Conservation (phyloP, 257 asterid genomes). For the Pogostemon cablin region DNA sequence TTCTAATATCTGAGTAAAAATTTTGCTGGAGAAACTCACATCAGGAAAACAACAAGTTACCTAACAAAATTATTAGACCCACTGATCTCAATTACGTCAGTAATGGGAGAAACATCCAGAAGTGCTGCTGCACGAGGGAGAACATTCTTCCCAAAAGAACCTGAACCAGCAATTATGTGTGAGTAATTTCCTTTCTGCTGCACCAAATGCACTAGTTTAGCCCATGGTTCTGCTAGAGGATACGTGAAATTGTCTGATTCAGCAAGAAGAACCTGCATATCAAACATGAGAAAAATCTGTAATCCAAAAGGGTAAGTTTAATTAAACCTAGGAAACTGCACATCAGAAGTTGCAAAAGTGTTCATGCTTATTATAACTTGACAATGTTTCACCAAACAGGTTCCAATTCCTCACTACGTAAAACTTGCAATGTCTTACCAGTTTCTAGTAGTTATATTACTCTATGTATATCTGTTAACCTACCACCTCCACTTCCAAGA, state of each 20-base stretch:
- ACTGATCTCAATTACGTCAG: constrained; percentile 72
- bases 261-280: constrained; percentile 79
- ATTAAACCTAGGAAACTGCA: neutral
- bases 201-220: constrained; percentile 71
- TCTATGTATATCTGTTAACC: neutral
- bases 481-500: neutral
- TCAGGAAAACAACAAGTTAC: constrained; percentile 40
- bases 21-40: constrained; percentile 12
- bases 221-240: constrained; percentile 96
- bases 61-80: constrained; percentile 79
- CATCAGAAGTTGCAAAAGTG: constrained; percentile 3
- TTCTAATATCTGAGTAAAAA: constrained; percentile 16
- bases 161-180: constrained; percentile 77
- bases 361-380: neutral
- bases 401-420: neutral
- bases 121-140: constrained; percentile 98
- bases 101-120: constrained; percentile 90
- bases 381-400: neutral
- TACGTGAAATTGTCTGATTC: constrained; percentile 74
- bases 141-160: constrained; percentile 91
- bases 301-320: neutral
- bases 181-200: constrained; percentile 79
- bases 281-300: constrained; percentile 21
- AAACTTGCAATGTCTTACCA: constrained; percentile 23
- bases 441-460: constrained; percentile 7